Conservation (phyloP, 78 protist genomes). For the Bigelowiella natans region DNA sequence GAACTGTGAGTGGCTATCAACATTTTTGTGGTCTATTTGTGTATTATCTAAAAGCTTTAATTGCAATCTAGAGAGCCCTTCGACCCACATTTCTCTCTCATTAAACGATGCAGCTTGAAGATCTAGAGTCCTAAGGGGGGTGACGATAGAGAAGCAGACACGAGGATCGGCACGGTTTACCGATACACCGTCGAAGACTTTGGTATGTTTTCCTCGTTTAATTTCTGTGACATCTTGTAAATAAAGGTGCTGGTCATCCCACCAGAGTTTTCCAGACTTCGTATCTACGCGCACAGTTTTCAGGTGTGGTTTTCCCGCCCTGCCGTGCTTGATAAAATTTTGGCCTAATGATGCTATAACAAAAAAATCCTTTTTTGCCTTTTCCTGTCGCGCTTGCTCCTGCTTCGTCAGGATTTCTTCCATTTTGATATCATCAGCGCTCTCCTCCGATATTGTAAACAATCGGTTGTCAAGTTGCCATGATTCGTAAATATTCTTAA, state of each 20-base stretch:
- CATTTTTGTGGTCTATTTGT: background rate
- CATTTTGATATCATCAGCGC: background rate
- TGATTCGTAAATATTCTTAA: background rate
- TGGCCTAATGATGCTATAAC: background rate
- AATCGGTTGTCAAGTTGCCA: background rate
- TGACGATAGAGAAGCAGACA: background rate
- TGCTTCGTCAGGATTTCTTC: background rate
- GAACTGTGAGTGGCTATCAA: background rate
- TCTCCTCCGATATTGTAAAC: background rate
- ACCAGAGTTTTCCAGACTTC: background rate
- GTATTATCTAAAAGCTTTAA: background rate
- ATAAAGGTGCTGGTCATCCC: background rate
- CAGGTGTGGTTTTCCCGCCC: background rate
- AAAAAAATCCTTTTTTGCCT: background rate
- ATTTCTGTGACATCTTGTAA: background rate
- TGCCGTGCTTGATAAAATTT: background rate
- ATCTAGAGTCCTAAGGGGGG: background rate
- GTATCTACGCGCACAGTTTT: background rate
- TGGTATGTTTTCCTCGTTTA: background rate
- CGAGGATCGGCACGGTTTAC: background rate
- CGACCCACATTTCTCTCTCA: background rate
- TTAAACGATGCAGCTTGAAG: background rate
- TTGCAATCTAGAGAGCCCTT: background rate
- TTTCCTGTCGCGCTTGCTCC: background rate
- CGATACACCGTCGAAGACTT: background rate